Evolutionary conservation across 202 grass and related monocot species (phyloP), one percentile per base, ranked within the genome.

Genomic region (Setaria italica): DNA sequence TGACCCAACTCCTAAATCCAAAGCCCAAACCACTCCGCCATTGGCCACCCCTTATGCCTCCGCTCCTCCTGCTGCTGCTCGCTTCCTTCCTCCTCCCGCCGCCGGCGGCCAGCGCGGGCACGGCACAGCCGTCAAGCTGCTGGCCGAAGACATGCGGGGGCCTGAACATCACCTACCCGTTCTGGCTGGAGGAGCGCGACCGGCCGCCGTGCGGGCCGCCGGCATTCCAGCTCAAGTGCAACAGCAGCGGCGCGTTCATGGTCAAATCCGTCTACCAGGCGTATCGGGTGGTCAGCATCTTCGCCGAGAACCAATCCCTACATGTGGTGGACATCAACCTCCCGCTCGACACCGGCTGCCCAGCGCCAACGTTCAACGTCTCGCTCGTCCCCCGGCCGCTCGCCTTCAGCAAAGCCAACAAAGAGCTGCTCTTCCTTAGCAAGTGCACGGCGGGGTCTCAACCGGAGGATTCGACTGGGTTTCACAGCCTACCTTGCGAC

Each of bases 101-200:
- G 11, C 1, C 79, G 65, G 20, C 53, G 9, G 41, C 42, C 43
- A 33, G 0, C 53, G 62, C n/a, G n/a, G n/a, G n/a, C n/a, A n/a
- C 77, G 0, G 14, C 42, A 45, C 7, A 45, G 0, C 8, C 25
- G 49, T 43, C 59, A 32, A 12, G 37, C 9, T 91, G 89, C 79
- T 48, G 51, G 55, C 92, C 83, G 1, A 89, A 13, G 86, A 0
- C 0, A 5, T 91, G 86, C 78, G 75, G 89, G 19, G 15, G 16
- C 15, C 80, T 91, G 3, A 79, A n/a, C 50, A 39, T 92, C 56
- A 21, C 72, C 14, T 80, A 88, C 56, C 90, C 90, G 21, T 95
- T 95, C 79, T 95, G 93, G 93, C 71, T 90, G 6, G 74, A 82
- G 1, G 79, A 90, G 58, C 62, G 11, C 14, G 50, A 55, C 7